phyloP scores from a whole-genome alignment of 1,139 yeast species.

The Geotrichum klebahnii region DNA sequence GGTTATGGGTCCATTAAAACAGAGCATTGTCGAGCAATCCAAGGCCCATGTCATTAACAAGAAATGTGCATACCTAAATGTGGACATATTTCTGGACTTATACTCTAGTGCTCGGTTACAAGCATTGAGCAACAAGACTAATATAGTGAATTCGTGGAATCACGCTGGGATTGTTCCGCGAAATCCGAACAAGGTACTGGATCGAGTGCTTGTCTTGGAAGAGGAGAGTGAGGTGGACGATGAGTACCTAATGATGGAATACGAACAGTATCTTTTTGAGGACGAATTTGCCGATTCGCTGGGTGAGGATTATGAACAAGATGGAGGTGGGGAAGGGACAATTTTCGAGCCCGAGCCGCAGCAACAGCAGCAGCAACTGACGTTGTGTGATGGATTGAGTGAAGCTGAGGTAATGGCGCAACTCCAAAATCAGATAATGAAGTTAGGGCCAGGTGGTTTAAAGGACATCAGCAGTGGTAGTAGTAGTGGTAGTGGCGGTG shows the following conservation, averaged over 20 bases:
- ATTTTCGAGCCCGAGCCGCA: too few species aligned
- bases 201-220: not conserved
- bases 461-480: too few species aligned
- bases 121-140: not conserved
- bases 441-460: too few species aligned
- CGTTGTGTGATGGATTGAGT: too few species aligned
- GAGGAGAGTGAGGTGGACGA: not conserved
- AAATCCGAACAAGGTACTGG: slow-evolving; percentile 3
- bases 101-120: not conserved
- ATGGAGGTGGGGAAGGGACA: too few species aligned
- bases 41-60: not conserved
- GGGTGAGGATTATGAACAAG: too few species aligned
- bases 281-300: slow-evolving; percentile 4
- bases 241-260: too few species aligned
- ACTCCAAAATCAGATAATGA: too few species aligned
- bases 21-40: not conserved
- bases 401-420: too few species aligned
- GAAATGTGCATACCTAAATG: not conserved
- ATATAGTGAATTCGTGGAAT: not conserved
- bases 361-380: too few species aligned
- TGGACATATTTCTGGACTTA: not conserved
- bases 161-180: slow-evolving; percentile 4
- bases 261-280: not conserved
- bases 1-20: not conserved
- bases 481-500: too few species aligned